Conservation (phyloP, 2,329 filamentous ascomycete genomes). For the Pseudogymnoascus sp. region DNA sequence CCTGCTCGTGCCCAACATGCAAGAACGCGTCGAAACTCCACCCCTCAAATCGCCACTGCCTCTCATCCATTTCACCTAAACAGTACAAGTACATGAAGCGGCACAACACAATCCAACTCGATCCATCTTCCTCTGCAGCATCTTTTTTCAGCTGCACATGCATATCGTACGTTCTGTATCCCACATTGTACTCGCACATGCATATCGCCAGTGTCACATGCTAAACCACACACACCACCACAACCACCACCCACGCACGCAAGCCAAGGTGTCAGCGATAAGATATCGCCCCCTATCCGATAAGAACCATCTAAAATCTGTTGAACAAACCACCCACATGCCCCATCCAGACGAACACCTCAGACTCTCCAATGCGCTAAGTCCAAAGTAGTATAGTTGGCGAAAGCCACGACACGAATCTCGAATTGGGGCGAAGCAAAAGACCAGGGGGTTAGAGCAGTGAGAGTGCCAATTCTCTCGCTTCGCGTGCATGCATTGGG, state of each 20-base stretch:
- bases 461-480: not conserved
- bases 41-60: not conserved
- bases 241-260: not conserved
- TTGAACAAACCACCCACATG: not conserved
- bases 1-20: not conserved
- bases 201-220: not conserved
- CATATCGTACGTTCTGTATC: not conserved
- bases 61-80: not conserved
- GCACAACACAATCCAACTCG: not conserved
- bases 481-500: not conserved
- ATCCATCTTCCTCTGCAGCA: not conserved
- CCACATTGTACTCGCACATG: not conserved
- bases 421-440: not conserved
- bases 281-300: constrained; percentile 4
- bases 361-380: not conserved
- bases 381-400: not conserved
- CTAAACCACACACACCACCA: not conserved
- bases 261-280: constrained; percentile 6
- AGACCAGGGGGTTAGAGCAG: no score
- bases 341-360: not conserved
- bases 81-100: not conserved
- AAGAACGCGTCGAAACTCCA: not conserved
- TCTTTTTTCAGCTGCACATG: constrained; percentile 6
- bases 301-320: not conserved
- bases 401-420: not conserved